Evolutionary conservation across 345 rosid species (phyloP).

Genomic region (Combretum micranthum): DNA sequence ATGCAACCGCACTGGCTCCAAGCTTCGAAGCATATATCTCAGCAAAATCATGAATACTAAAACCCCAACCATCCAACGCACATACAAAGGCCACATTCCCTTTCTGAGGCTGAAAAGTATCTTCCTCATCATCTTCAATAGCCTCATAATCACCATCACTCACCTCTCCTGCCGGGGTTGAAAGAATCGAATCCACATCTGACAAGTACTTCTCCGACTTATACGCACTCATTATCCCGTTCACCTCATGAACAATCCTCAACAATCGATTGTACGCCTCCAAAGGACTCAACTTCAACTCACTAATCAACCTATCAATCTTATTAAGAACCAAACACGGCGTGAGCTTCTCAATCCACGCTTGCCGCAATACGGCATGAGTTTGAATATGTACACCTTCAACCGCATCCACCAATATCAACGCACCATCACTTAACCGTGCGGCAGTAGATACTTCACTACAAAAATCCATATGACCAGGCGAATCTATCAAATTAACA

Average conservation of each 20-base stretch:
- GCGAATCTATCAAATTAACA: constrained; percentile 79
- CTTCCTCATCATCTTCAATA: constrained; percentile 87
- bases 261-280: constrained; percentile 73
- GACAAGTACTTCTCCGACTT: constrained; percentile 89
- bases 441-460: constrained; percentile 96
- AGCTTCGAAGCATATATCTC: constrained; percentile 74
- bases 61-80: constrained; percentile 96
- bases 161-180: constrained; percentile 37
- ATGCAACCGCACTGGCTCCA: constrained; percentile 51
- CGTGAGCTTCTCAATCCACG: constrained; percentile 87
- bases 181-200: constrained; percentile 80
- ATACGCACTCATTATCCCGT: constrained; percentile 73
- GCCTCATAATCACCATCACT: constrained; percentile 55
- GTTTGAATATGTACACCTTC: constrained; percentile 95
- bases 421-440: constrained; percentile 80
- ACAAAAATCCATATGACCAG: constrained; percentile 98
- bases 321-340: constrained; percentile 93
- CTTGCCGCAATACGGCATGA: constrained; percentile 81
- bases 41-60: constrained; percentile 64
- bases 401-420: constrained; percentile 92
- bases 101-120: constrained; percentile 87
- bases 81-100: constrained; percentile 86
- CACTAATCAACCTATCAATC: constrained; percentile 86
- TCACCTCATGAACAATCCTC: constrained; percentile 92
- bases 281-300: constrained; percentile 75